Conservation (phyloP, 208 protist genomes). For the Wallacemonas sp. region DNA sequence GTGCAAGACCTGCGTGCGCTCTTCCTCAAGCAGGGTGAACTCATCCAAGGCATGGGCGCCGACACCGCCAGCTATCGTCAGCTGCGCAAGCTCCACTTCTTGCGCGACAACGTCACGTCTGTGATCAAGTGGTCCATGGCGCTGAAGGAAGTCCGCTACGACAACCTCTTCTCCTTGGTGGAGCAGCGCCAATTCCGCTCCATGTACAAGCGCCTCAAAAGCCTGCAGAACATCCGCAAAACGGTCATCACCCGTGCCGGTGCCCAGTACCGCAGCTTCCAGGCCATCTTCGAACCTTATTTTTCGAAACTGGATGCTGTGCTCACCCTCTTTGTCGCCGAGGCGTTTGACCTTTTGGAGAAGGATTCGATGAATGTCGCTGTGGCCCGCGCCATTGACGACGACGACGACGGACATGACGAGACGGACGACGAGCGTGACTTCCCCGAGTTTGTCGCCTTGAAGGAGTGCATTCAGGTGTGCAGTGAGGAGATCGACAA, state of each 20-base stretch:
- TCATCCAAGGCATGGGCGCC: slow-evolving; percentile 70
- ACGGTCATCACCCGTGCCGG: slow-evolving; percentile 68
- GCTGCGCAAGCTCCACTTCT: slow-evolving; percentile 68
- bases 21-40: slow-evolving; percentile 74
- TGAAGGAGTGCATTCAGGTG: slow-evolving; percentile 76
- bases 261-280: slow-evolving; percentile 51
- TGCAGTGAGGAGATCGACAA: slow-evolving; percentile 61
- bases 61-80: slow-evolving; percentile 67
- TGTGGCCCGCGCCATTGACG: slow-evolving; percentile 75
- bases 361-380: slow-evolving; percentile 69
- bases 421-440: slow-evolving; percentile 12
- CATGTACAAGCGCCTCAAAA: slow-evolving; percentile 63
- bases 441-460: slow-evolving; percentile 46
- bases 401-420: slow-evolving; percentile 22
- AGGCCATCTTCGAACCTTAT: slow-evolving; percentile 83
- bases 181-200: slow-evolving; percentile 52
- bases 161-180: slow-evolving; percentile 58
- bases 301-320: slow-evolving; percentile 85
- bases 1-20: slow-evolving; percentile 61
- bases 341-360: slow-evolving; percentile 59
- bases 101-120: slow-evolving; percentile 78
- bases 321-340: slow-evolving; percentile 60
- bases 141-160: slow-evolving; percentile 81
- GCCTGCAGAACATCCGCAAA: slow-evolving; percentile 69
- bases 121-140: slow-evolving; percentile 82